Base-by-base conservation (phyloP, 805 yeast species). In the Candida pseudofarinosa region DNA sequence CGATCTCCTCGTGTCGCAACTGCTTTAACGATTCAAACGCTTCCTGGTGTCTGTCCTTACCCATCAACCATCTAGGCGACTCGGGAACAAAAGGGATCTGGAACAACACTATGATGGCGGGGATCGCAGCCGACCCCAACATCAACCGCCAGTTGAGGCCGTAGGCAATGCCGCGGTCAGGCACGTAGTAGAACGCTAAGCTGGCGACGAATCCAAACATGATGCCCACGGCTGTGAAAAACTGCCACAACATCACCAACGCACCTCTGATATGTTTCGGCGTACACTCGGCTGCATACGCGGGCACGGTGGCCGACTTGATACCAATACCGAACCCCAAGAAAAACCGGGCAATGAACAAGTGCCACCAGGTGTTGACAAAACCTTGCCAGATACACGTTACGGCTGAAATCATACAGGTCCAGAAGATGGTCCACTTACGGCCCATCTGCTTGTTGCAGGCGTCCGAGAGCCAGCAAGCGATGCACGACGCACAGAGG, bases 221-320 rank as follows among this genome's bases (percentile, higher is more conserved):
- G 48, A 83, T 80, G 45, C 88, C 88, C 40, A 81, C 76, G 1
- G 88, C 87, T n/a, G 86, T 81, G 69, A 81, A 81, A 52, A 80
- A 78, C 63, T 83, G 88, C 85, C 86, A 82, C 63, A 78, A 67
- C 83, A 81, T 80, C 38, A 80, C 80, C 45, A 83, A 65, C 1
- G 85, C 77, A 38, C 88, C 88, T 55, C 88, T 69, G 33, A 77
- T 72, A 10, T 63, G 62, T 12, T 76, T 76, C 1, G 85, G 85
- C 7, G 80, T 56, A 52, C 80, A 74, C 55, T 81, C 87, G 13
- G 85, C 83, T 20, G 81, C 73, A 50, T 77, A 80, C 10, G 83
- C 79, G 4, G 88, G 87, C 6, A 80, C 85, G 13, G 85, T 80
- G 19, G 85, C 76, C 2, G 85, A 80, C 50, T 80, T 78, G 39